These are phyloP conservation scores for Entomophthora muscae DNA, from an alignment of 371 early-diverging fungal genomes.

Conservation along the genomic window DNA sequence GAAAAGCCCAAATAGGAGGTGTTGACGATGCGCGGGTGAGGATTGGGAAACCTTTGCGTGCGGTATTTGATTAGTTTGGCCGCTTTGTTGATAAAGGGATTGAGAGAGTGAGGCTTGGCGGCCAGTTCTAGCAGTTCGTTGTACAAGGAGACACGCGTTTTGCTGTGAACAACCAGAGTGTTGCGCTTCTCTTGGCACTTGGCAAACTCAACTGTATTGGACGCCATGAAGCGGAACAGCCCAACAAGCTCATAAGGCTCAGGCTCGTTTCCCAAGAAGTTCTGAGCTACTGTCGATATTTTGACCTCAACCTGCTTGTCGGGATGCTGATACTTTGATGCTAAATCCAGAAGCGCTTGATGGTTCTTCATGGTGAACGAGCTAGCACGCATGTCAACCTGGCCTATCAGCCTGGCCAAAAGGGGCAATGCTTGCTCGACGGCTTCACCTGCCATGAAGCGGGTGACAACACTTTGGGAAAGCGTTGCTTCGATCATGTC, in stretches of 20 bases:
- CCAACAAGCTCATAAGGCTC: neutral
- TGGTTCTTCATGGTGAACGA: neutral
- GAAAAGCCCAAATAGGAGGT: neutral
- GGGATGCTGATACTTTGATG: neutral
- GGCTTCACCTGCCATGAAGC: neutral
- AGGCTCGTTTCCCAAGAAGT: neutral
- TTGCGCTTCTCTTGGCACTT: conserved; percentile 2
- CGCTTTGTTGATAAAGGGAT: neutral
- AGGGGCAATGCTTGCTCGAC: neutral
- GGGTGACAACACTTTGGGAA: neutral
- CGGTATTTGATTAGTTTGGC: neutral
- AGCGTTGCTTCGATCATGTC: neutral
- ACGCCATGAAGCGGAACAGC: neutral
- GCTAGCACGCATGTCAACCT: neutral
- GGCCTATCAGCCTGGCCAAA: neutral
- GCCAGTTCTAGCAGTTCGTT: too few relatives aligned
- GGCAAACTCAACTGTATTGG: neutral
- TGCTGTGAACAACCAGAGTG: neutral
- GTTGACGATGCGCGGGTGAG: neutral
- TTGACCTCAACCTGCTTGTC: neutral
- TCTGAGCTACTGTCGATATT: neutral
- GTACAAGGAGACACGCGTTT: neutral
- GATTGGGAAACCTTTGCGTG: neutral
- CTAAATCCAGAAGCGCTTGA: neutral
- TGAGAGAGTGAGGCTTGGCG: neutral